These are phyloP conservation scores for Trichoderma semiorbis DNA, from an alignment of 2,329 filamentous ascomycete genomes.

Conservation along the genomic window DNA sequence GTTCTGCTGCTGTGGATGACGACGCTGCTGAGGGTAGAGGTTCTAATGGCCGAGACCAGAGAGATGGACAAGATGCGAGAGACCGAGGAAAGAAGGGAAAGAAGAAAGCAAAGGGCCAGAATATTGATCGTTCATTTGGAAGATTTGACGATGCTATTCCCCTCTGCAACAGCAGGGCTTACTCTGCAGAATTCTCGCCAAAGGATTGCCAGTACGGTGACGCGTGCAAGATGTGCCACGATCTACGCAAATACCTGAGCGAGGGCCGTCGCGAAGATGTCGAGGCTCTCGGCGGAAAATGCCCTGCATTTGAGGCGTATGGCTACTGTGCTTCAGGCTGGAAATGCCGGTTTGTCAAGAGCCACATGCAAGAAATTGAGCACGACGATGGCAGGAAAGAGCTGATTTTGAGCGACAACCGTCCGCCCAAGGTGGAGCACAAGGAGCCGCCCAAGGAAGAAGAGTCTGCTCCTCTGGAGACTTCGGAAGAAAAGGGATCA, in stretches of 20 bases:
- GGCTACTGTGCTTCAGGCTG: constrained; percentile 81
- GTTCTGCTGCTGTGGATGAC: constrained; percentile 38
- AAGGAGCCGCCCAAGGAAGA: constrained; percentile 7
- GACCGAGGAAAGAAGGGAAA: constrained; percentile 40
- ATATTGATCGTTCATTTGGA: constrained; percentile 78
- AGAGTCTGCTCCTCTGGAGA: background rate
- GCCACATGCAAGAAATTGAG: constrained; percentile 79
- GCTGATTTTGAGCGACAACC: constrained; percentile 61
- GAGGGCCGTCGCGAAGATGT: constrained; percentile 80
- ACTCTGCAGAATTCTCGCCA: constrained; percentile 77
- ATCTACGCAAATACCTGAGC: constrained; percentile 79
- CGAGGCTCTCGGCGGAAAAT: constrained; percentile 69
- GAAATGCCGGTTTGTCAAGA: constrained; percentile 88
- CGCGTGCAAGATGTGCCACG: constrained; percentile 76
- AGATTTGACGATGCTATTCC: constrained; percentile 71
- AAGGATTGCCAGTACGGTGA: constrained; percentile 73
- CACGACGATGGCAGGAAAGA: constrained; percentile 79
- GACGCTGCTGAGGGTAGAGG: constrained; percentile 47
- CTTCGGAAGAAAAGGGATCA: background rate
- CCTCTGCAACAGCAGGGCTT: constrained; percentile 71
- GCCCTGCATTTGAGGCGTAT: constrained; percentile 73
- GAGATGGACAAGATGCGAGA: constrained; percentile 54
- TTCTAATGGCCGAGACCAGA: constrained; percentile 36
- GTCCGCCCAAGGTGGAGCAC: constrained; percentile 16
- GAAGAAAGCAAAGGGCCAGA: constrained; percentile 63